phyloP scores from a whole-genome alignment of 495 filamentous ascomycete species.

The Pseudotulostoma volvatum region DNA sequence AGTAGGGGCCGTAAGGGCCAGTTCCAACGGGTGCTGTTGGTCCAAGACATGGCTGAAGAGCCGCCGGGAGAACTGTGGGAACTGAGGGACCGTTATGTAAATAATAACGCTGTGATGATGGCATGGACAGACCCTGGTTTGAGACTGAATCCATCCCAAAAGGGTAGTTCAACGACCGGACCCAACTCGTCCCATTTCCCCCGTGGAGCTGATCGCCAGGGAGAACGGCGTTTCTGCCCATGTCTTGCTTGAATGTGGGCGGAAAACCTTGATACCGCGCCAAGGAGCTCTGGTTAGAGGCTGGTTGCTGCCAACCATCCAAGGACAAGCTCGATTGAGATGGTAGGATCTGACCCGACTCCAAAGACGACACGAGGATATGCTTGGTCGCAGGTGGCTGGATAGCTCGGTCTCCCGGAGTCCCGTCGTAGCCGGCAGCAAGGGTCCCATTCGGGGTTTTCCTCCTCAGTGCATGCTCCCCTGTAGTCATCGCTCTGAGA shows the following conservation, averaged over 20 bases:
- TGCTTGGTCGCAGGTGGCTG: slow-evolving; percentile 76
- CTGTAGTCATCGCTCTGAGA: slow-evolving; percentile 12
- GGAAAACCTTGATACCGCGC: slow-evolving; percentile 26
- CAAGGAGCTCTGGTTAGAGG: slow-evolving; percentile 13
- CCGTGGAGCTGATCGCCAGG: slow-evolving; percentile 21
- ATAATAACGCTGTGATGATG: slow-evolving; percentile 19
- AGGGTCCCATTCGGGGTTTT: slow-evolving; percentile 93
- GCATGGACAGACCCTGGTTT: slow-evolving; percentile 29
- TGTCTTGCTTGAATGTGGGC: slow-evolving; percentile 26
- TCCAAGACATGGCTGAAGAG: slow-evolving; percentile 50
- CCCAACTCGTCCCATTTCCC: slow-evolving; percentile 25
- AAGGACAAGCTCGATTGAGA: slow-evolving; percentile 15
- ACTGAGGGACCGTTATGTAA: slow-evolving; percentile 35
- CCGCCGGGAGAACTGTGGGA: slow-evolving; percentile 53
- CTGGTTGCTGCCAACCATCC: slow-evolving; percentile 18
- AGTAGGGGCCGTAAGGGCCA: slow-evolving; percentile 58
- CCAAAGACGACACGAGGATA: slow-evolving; percentile 57
- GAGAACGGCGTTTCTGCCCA: slow-evolving; percentile 9
- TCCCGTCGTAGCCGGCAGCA: slow-evolving; percentile 86
- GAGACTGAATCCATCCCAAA: slow-evolving; percentile 35
- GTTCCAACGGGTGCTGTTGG: slow-evolving; percentile 61
- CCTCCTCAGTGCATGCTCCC: slow-evolving; percentile 70
- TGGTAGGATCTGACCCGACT: slow-evolving; percentile 20
- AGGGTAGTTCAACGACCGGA: slow-evolving; percentile 26
- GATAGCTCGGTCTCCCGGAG: slow-evolving; percentile 52